Conservation (phyloP, 192 early-diverging fungal genomes). For the Podila minutissima region DNA sequence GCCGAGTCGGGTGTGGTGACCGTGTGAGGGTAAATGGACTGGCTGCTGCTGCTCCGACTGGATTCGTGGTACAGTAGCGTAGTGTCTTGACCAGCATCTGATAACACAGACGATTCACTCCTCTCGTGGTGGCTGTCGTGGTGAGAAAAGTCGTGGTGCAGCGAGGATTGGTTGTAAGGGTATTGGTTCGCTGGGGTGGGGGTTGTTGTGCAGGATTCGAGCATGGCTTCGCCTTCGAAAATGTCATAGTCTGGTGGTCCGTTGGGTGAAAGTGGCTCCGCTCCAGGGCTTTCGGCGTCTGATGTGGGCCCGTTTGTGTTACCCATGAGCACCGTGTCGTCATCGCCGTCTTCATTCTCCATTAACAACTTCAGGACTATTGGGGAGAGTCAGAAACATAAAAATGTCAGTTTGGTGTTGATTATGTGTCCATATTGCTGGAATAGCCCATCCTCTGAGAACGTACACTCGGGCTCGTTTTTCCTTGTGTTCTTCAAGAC, state of each 20-base stretch:
- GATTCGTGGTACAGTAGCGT: neutral
- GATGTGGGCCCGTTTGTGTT: neutral
- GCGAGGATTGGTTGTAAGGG: neutral
- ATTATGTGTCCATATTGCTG: no score
- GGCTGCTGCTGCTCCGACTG: neutral
- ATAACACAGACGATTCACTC: neutral
- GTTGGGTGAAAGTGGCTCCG: neutral
- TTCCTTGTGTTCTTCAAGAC: conserved; percentile 80
- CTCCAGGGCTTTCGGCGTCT: conserved; percentile 13
- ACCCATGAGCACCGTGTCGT: conserved; percentile 13
- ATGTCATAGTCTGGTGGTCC: neutral
- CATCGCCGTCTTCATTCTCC: conserved; percentile 57
- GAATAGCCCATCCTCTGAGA: no score
- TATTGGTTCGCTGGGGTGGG: neutral
- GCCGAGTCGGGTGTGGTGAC: conserved; percentile 12
- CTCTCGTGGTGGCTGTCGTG: neutral
- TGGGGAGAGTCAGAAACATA: neutral
- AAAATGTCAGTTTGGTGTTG: neutral
- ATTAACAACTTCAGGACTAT: conserved; percentile 60
- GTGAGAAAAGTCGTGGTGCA: neutral
- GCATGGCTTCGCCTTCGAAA: conserved; percentile 3
- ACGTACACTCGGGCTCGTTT: conserved; percentile 61
- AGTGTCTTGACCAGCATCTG: neutral
- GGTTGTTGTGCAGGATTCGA: neutral
- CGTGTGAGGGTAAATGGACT: conserved; percentile 9